Percentiles rank a stretch among this genome's conserved stretches.
These are phyloP conservation scores for Hypericum androsaemum DNA, from an alignment of 345 rosid genomes.

Conservation along the genomic window DNA sequence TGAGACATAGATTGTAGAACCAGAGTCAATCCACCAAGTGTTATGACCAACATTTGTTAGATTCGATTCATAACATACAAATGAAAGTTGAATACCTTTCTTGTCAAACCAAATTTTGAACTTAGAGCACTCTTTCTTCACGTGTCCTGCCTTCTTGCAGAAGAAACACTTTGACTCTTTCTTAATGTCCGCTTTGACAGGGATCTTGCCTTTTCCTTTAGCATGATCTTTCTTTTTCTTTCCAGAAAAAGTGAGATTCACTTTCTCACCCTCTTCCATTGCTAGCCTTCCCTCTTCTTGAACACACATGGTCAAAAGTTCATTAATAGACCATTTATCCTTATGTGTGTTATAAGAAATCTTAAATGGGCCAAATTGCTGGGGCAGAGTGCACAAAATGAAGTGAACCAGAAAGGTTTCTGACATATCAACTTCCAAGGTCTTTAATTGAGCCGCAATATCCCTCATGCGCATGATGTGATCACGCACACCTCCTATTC, in stretches of 20 bases:
- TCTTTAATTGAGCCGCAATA: too few relatives aligned
- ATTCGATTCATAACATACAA: conserved; percentile 7
- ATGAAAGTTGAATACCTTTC: background rate
- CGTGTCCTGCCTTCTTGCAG: background rate
- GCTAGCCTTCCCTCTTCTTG: conserved; percentile 3
- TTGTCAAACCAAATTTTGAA: background rate
- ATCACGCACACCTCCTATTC: too few relatives aligned
- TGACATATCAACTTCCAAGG: background rate
- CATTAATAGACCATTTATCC: conserved; percentile 10
- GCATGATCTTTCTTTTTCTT: background rate
- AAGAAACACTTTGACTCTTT: background rate
- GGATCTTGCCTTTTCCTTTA: background rate
- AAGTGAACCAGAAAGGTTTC: background rate
- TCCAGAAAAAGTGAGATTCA: background rate
- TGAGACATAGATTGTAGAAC: too few relatives aligned
- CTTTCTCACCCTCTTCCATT: background rate
- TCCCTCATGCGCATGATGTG: too few relatives aligned
- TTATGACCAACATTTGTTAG: background rate
- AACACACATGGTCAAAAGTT: conserved; percentile 12
- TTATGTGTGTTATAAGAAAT: conserved; percentile 10
- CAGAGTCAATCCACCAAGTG: conserved; percentile 9
- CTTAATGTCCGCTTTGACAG: too few relatives aligned
- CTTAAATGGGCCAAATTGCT: background rate
- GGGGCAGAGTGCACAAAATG: background rate
- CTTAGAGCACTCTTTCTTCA: background rate